These are phyloP conservation scores for Limtongia smithiae DNA, from an alignment of 805 yeast species.

Conservation along the genomic window DNA sequence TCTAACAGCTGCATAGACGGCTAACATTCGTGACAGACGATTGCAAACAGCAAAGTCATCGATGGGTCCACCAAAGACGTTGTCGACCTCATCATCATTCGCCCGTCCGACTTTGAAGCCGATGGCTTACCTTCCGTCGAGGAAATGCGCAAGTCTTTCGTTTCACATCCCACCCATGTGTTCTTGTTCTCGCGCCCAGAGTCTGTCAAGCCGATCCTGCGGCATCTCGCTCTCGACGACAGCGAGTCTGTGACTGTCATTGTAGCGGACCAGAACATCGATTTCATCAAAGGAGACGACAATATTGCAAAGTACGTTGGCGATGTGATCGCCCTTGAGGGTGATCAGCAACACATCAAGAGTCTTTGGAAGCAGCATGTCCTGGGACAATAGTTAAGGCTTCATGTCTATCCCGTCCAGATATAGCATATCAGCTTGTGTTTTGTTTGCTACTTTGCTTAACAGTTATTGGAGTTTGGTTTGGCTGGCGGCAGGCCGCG, in stretches of 20 bases:
- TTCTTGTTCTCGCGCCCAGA: constrained; percentile 12
- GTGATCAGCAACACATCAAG: constrained; percentile 1
- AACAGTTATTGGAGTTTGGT: too few relatives aligned
- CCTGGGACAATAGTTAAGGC: neutral
- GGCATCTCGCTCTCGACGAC: constrained; percentile 20
- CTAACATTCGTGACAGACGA: neutral
- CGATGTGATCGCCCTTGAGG: constrained; percentile 11
- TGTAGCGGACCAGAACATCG: constrained; percentile 7
- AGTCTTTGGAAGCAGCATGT: constrained; percentile 3
- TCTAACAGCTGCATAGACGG: too few relatives aligned
- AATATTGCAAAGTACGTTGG: constrained; percentile 17
- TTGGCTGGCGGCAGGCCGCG: too few relatives aligned
- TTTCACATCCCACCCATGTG: constrained; percentile 16
- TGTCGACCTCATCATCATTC: constrained; percentile 16
- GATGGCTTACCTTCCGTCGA: constrained; percentile 5
- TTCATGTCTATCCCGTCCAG: neutral
- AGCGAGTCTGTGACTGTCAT: constrained; percentile 9
- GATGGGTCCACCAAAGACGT: constrained; percentile 5
- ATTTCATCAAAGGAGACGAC: constrained; percentile 7
- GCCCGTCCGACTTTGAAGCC: constrained; percentile 8
- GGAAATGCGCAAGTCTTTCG: constrained; percentile 11
- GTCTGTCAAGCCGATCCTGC: constrained; percentile 21
- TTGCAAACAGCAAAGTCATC: neutral
- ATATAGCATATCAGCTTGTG: too few relatives aligned
- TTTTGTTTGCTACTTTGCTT: too few relatives aligned